Percentiles rank a stretch among this genome's conserved stretches.
phyloP scores from a whole-genome alignment of 2,329 filamentous ascomycete genomes.

The Colletotrichum costaricense region DNA sequence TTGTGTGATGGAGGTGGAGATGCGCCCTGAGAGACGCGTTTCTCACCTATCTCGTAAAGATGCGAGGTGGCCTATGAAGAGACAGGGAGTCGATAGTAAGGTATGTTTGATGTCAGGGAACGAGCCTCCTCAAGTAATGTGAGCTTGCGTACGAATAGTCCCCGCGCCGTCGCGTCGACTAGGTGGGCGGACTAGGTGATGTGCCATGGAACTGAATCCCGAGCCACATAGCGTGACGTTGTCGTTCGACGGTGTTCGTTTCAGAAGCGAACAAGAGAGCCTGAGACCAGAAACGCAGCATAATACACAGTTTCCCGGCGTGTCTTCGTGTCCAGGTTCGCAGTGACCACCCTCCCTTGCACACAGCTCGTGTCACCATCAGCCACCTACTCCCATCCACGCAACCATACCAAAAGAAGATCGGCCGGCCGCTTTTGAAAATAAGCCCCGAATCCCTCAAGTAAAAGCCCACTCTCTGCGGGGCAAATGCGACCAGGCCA shows the following conservation, averaged over 20 bases:
- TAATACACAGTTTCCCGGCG: not conserved
- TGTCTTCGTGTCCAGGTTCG: not conserved
- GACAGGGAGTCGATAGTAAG: not conserved
- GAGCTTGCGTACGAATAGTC: not conserved
- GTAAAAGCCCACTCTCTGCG: not conserved
- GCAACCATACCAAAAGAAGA: not conserved
- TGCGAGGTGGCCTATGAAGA: slow-evolving; percentile 20
- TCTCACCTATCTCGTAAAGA: slow-evolving; percentile 1
- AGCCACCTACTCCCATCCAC: not conserved
- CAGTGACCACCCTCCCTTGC: not conserved
- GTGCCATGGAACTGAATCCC: not conserved
- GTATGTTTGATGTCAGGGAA: not conserved
- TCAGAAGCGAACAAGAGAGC: not conserved
- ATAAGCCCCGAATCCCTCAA: not conserved
- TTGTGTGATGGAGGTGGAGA: not conserved
- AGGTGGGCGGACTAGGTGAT: not conserved
- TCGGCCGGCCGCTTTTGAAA: not conserved
- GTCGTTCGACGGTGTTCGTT: not conserved
- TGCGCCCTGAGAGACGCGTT: not conserved
- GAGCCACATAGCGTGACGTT: not conserved
- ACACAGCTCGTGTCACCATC: not conserved
- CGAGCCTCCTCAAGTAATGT: slow-evolving; percentile 7
- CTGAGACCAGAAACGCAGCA: not conserved
- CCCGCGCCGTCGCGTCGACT: not conserved
- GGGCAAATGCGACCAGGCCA: slow-evolving; percentile 4